Evolutionary conservation across 352 stramenopile species (phyloP).

Genomic region (Plasmopara viticola): DNA sequence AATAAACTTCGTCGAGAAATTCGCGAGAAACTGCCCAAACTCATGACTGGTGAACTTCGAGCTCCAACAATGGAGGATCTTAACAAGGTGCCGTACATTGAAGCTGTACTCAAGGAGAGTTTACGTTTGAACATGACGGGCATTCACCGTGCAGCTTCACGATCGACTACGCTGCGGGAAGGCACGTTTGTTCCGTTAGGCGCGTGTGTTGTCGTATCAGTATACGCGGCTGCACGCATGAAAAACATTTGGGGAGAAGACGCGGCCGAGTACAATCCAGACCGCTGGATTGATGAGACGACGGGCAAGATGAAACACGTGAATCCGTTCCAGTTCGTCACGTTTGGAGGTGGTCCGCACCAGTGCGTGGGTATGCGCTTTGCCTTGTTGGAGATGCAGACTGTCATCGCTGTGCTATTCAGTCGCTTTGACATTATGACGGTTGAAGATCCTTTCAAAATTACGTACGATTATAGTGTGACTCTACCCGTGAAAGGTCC

Average conservation of each 20-base stretch:
- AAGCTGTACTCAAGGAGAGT: slow-evolving; percentile 55
- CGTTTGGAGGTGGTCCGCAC: slow-evolving; percentile 48
- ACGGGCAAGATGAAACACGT: slow-evolving; percentile 32
- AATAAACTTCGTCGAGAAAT: slow-evolving; percentile 36
- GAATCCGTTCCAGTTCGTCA: slow-evolving; percentile 50
- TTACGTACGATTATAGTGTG: slow-evolving; percentile 40
- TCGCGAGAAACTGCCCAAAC: slow-evolving; percentile 22
- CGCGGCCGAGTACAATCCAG: slow-evolving; percentile 30
- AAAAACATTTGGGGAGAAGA: slow-evolving; percentile 47
- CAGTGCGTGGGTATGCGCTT: slow-evolving; percentile 47
- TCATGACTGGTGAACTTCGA: slow-evolving; percentile 25
- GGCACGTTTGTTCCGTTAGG: slow-evolving; percentile 46
- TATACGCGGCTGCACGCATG: slow-evolving; percentile 45
- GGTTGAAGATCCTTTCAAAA: slow-evolving; percentile 25
- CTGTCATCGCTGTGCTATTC: slow-evolving; percentile 31
- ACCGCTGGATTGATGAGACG: slow-evolving; percentile 46
- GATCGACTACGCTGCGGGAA: slow-evolving; percentile 50
- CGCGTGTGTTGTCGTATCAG: slow-evolving; percentile 39
- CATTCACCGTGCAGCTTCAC: slow-evolving; percentile 28
- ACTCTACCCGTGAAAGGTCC: slow-evolving; percentile 32
- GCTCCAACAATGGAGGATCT: slow-evolving; percentile 43
- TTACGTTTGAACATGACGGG: slow-evolving; percentile 54
- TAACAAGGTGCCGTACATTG: slow-evolving; percentile 51
- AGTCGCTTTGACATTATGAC: slow-evolving; percentile 37
- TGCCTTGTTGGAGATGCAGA: slow-evolving; percentile 45